Base-by-base conservation (phyloP, 371 early-diverging fungal species). In the Encephalitozoon hellem region DNA sequence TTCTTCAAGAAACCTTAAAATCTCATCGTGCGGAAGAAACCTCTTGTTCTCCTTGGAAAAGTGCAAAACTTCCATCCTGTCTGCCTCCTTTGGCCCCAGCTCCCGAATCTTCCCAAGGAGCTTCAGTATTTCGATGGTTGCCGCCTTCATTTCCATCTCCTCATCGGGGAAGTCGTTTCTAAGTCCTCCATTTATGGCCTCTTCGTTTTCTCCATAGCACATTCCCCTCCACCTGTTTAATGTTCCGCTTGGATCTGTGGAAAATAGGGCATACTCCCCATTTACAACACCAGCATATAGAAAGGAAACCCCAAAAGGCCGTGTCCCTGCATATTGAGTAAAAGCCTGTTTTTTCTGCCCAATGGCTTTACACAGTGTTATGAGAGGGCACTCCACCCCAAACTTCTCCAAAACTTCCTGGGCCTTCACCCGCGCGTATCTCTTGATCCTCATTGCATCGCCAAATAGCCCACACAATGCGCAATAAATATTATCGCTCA, bases 241-340 rank as follows among this genome's bases (percentile, higher is more conserved):
- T 86, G 96, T 96, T 67, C 97, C 99, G 25, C 93, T 92, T 2
- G 99, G 97, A 85, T 98, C 99, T 8, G 94, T 92, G 80, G 93
- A 94, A 84, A 93, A 95, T 49, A 98, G 87, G 84, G 93, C 93
- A 88, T 94, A 95, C 9, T 95, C 94, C 71, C 87, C 84, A 43
- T 90, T 88, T 41, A 89, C 87, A 81, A 94, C 93, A 25, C 99
- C 97, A 32, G 93, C 95, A 83, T 93, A 94, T 70, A 98, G 87
- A 84, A 96, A 93, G 18, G 94, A 93, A 5, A 95, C 95, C 69
- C 99, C 99, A 86, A 93, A 97, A 6, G 97, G 99, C 84, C 99
- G 91, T 70, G 95, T 87, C 85, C 93, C 95, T 87, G 94, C 96
- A 78, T 91, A 91, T 84, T 96, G 97, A 25, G 99, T 98, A 86